Evolutionary conservation across 1,139 yeast genomes (phyloP), one percentile per base, ranked within the genome.

Genomic region (Suhomyces wounanorum): DNA sequence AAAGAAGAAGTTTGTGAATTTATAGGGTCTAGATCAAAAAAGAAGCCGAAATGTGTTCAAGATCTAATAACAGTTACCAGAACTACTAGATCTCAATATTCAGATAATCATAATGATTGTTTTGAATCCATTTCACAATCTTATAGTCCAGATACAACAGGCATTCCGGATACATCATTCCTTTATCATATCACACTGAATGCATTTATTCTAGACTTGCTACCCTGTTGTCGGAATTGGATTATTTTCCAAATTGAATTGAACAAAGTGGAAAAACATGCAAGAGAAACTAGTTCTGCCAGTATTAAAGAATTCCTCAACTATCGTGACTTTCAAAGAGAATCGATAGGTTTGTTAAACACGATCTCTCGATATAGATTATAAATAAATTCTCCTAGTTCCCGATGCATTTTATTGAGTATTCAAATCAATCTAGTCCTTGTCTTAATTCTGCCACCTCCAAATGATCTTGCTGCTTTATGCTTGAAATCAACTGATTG

Each of bases 391-490:
- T n/a, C n/a, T 13, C 11, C 21, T 21, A 28, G 21, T 47, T 21
- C 23, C 23, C 3, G 23, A 6, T 21, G 6, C 23, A 21, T 6
- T 21, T 21, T 21, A 4, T 21, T 3, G 3, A 21, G 23, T 21
- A 21, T 21, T 57, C 59, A 77, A 48, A 77, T 77, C 37, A 77
- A 66, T 53, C 73, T 68, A 3, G 80, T 72, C 56, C 77, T 69
- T 2, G 76, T 70, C 54, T 68, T 73, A 18, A 77, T 61, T 55
- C 77, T 69, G 1, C 97, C 96, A 7, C 97, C 96, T 23, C 85
- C 83, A 67, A 86, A 89, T 43, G 85, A 84, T 51, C 94, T 76
- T 52, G 85, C 67, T 1, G 96, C 89, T 55, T 79, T 82, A 52
- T 84, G 86, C 53, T 78, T 81, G 57, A 81, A 80, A 49, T 81